Evolutionary conservation across 139 green algal species (phyloP).

Genomic region (Coelastrella sp.): DNA sequence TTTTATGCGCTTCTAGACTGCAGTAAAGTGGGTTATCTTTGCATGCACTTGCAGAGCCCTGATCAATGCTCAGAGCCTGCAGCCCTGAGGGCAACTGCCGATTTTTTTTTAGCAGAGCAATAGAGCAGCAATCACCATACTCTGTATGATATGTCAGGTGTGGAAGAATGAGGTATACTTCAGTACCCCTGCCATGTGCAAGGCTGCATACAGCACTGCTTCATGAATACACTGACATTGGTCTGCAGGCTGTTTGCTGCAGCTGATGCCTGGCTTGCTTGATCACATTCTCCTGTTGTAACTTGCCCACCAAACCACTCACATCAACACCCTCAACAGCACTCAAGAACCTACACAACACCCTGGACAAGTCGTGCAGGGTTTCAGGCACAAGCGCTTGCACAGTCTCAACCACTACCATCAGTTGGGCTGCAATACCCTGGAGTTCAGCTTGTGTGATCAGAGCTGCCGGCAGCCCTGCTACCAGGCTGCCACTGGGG

Average conservation of each 20-base stretch:
- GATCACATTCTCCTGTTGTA: neutral
- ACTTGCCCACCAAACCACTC: neutral
- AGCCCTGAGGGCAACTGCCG: no score
- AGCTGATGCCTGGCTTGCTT: neutral
- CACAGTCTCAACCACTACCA: constrained; percentile 56
- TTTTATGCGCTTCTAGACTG: no score
- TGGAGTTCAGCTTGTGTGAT: constrained; percentile 52
- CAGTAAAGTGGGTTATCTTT: no score
- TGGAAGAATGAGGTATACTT: no score
- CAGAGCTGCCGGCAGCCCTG: constrained; percentile 55
- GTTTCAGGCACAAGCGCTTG: constrained; percentile 31
- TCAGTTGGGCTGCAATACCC: constrained; percentile 29
- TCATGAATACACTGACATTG: constrained; percentile 35
- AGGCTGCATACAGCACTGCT: no score
- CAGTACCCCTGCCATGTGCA: no score
- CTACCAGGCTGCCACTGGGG: constrained; percentile 55
- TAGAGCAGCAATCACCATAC: no score
- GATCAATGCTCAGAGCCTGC: no score
- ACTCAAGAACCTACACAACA: neutral
- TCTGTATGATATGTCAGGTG: neutral
- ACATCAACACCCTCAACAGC: neutral
- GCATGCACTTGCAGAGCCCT: no score
- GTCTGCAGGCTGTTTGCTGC: constrained; percentile 2
- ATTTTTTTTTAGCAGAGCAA: no score
- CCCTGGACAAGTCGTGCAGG: neutral